Percentiles rank a stretch among this genome's conserved stretches.
Evolutionary conservation across 495 filamentous ascomycete genomes (phyloP).

Genomic region (Talaromyces adpressus): DNA sequence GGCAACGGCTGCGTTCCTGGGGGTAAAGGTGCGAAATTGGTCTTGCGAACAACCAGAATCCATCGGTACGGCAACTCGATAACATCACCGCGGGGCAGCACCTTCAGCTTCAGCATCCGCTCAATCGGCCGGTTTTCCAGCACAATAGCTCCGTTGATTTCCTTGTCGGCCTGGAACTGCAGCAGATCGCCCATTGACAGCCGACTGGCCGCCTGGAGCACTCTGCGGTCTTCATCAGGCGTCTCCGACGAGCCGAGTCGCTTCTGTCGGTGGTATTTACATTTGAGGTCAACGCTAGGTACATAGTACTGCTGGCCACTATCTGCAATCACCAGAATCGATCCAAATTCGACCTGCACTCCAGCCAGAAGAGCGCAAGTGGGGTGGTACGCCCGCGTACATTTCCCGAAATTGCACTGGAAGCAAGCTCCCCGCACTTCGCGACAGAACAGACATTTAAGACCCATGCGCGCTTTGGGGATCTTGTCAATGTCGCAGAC

Average conservation of each 20-base stretch:
- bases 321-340: slow-evolving; percentile 79
- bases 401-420: slow-evolving; percentile 95
- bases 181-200: slow-evolving; percentile 70
- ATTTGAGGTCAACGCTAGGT: slow-evolving; percentile 84
- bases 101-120: slow-evolving; percentile 67
- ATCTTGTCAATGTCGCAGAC: slow-evolving; percentile 73
- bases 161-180: slow-evolving; percentile 81
- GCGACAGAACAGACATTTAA: slow-evolving; percentile 92
- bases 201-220: slow-evolving; percentile 54
- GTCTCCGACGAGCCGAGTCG: slow-evolving; percentile 63
- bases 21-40: slow-evolving; percentile 41
- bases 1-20: slow-evolving; percentile 54
- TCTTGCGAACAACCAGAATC: slow-evolving; percentile 47
- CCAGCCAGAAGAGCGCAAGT: slow-evolving; percentile 90
- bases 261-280: slow-evolving; percentile 87
- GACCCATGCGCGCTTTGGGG: slow-evolving; percentile 77
- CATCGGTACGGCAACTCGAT: slow-evolving; percentile 50
- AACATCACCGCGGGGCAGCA: slow-evolving; percentile 65
- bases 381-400: slow-evolving; percentile 86
- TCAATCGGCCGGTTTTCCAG: slow-evolving; percentile 68
- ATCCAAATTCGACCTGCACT: slow-evolving; percentile 79
- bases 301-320: slow-evolving; percentile 88
- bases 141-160: slow-evolving; percentile 87
- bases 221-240: slow-evolving; percentile 55
- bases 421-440: slow-evolving; percentile 92